Conservation (phyloP, 1,139 yeast species). For the Lodderomyces pseudojiufengensis region DNA sequence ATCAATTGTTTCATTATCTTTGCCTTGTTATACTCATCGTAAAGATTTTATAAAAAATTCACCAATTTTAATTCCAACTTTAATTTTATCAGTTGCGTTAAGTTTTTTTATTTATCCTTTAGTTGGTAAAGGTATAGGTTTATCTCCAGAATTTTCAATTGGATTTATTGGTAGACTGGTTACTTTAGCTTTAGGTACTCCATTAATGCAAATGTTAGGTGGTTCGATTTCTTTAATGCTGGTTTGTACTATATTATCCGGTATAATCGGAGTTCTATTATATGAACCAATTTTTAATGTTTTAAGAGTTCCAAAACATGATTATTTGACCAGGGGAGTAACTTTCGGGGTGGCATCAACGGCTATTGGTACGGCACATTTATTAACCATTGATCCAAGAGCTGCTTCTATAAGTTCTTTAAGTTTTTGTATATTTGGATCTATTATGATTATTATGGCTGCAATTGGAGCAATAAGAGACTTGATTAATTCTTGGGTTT, state of each 20-base stretch:
- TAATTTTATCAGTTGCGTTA: slow-evolving; percentile 51
- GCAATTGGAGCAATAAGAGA: slow-evolving; percentile 44
- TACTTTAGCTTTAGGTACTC: slow-evolving; percentile 78
- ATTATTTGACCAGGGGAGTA: slow-evolving; percentile 72
- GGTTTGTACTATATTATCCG: slow-evolving; percentile 73
- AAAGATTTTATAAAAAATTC: slow-evolving; percentile 59
- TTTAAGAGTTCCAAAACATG: slow-evolving; percentile 54
- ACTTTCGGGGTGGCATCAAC: slow-evolving; percentile 76
- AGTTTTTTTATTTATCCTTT: slow-evolving; percentile 71
- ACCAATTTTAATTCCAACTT: slow-evolving; percentile 56
- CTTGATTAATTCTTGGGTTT: slow-evolving; percentile 25
- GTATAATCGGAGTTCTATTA: slow-evolving; percentile 68
- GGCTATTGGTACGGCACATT: slow-evolving; percentile 78
- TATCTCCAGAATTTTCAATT: slow-evolving; percentile 54
- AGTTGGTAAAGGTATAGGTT: slow-evolving; percentile 60
- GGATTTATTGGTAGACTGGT: slow-evolving; percentile 80
- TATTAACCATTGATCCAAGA: slow-evolving; percentile 65
- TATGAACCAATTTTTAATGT: slow-evolving; percentile 51
- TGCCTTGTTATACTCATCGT: slow-evolving; percentile 77
- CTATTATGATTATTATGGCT: slow-evolving; percentile 66
- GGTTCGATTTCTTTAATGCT: slow-evolving; percentile 76
- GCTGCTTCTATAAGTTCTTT: slow-evolving; percentile 78
- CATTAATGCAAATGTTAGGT: slow-evolving; percentile 58
- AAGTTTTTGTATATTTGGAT: slow-evolving; percentile 69
- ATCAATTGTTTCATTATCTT: slow-evolving; percentile 68